A percentile compares a stretch with the other conserved stretches of the same genome.
These are phyloP conservation scores for Aurifilum marmelostoma DNA, from an alignment of 2,329 filamentous ascomycete genomes.

Conservation along the genomic window DNA sequence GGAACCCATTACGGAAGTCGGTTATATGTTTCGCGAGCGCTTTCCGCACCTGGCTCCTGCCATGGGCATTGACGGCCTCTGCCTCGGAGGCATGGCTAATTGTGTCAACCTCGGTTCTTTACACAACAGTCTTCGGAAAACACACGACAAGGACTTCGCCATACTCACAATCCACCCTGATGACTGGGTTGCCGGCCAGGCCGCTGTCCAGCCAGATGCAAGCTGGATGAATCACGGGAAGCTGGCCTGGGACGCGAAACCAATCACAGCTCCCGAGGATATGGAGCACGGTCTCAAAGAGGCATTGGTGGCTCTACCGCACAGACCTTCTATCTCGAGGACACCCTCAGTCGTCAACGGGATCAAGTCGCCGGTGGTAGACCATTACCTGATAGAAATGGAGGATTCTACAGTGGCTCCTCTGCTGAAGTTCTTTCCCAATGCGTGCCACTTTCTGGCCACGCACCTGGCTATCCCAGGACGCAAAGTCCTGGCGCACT, in stretches of 20 bases:
- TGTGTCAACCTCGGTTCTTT: neutral
- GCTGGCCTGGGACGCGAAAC: neutral
- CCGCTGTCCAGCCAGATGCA: neutral
- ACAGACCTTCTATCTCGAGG: neutral
- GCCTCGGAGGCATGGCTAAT: constrained; percentile 9
- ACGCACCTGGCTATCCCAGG: neutral
- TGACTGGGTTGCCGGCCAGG: constrained; percentile 6
- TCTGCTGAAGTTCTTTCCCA: constrained; percentile 11
- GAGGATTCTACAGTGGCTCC: constrained; percentile 7
- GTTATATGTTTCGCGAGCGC: neutral
- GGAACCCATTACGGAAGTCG: constrained; percentile 6
- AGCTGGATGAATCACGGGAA: constrained; percentile 14
- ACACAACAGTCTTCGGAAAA: neutral
- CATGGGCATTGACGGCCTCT: constrained; percentile 8
- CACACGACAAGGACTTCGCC: constrained; percentile 6
- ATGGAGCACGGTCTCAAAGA: neutral
- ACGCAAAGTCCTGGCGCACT: constrained; percentile 11
- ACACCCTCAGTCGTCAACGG: neutral
- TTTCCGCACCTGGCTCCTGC: neutral
- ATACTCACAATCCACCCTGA: constrained; percentile 9
- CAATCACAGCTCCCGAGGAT: neutral
- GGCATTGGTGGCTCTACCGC: neutral
- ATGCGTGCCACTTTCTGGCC: constrained; percentile 3
- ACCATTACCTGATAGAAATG: constrained; percentile 5
- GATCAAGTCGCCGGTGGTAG: neutral